Conservation (phyloP, 345 rosid species). For the Anastatica hierochuntica region DNA sequence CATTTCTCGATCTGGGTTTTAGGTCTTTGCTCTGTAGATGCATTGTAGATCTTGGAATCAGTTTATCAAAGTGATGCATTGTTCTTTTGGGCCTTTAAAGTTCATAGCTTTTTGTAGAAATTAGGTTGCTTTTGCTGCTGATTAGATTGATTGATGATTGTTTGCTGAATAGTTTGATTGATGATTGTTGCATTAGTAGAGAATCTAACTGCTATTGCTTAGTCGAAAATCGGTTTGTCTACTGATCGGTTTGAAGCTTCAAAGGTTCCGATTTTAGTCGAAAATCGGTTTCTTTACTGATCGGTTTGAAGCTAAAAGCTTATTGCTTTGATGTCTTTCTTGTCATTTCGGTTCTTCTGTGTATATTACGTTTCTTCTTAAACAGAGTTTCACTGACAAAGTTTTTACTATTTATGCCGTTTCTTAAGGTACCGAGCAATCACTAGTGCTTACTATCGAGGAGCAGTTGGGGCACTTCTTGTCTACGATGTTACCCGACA, state of each 20-base stretch:
- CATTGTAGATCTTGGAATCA: background rate
- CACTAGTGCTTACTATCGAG: conserved; percentile 89
- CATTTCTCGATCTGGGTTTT: conserved; percentile 5
- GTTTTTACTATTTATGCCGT: background rate
- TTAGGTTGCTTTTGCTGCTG: background rate
- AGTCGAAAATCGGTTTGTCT: background rate
- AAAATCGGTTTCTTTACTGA: background rate
- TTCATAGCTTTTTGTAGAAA: too few species aligned
- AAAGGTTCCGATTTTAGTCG: too few species aligned
- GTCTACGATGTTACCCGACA: conserved; percentile 84
- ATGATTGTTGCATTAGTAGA: background rate
- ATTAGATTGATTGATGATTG: background rate
- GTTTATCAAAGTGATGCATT: background rate
- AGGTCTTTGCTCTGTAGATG: background rate
- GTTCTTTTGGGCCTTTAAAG: background rate
- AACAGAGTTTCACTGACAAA: background rate
- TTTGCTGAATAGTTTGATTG: too few species aligned
- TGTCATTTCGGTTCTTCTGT: background rate
- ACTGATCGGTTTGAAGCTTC: too few species aligned
- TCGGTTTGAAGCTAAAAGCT: background rate
- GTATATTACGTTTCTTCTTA: too few species aligned
- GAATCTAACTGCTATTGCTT: too few species aligned
- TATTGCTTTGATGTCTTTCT: background rate
- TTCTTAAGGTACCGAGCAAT: conserved; percentile 76
- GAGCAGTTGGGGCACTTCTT: conserved; percentile 87